Base-by-base conservation (phyloP, 352 stramenopile species). In the Pythium coloratum region DNA sequence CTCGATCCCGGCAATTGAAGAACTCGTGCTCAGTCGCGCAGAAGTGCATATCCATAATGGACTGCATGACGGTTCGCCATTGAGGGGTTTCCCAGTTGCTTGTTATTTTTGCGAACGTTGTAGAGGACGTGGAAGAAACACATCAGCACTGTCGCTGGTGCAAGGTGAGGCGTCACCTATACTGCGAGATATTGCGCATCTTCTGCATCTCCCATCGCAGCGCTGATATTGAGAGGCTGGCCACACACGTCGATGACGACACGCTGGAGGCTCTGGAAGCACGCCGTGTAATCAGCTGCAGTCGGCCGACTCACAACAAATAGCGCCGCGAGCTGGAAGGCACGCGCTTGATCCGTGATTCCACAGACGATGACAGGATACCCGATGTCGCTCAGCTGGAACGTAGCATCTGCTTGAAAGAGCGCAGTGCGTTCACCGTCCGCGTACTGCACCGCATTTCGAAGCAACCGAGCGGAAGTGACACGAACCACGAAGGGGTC, bases 51-150 rank as follows among this genome's bases (percentile, higher is more conserved):
- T 54, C 56, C 10, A 42, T 33, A 28, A 62, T 62, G 20, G 5
- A 16, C 12, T 6, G 34, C 36, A 62, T 62, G 20, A 38, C 47
- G 3, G 53, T 54, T 2, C 2, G 26, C 20, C 36, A 20, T 13
- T 30, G 28, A 30, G 28, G 28, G 28, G 28, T 34, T 7, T 10
- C 4, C 26, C 1, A 24, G 20, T 14, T 2, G 7, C 18, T 24
- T 1, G 14, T 1, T n/a, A 24, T 53, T 33, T 32, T 62, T 54
- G 7, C 36, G 5, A 2, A 62, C 38, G 24, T 53, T 62, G 56
- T 62, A 62, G 7, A 62, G 36, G 1, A 62, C 38, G 26, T 62
- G 38, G 34, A 62, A 53, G 14, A 42, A 53, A 38, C 56, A 62
- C 38, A 62, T 54, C 20, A 53, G 42, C 3, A 46, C 14, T 3